These are phyloP conservation scores for Saccharomycopsis synnaedendra DNA, from an alignment of 805 yeast genomes.

Conservation along the genomic window DNA sequence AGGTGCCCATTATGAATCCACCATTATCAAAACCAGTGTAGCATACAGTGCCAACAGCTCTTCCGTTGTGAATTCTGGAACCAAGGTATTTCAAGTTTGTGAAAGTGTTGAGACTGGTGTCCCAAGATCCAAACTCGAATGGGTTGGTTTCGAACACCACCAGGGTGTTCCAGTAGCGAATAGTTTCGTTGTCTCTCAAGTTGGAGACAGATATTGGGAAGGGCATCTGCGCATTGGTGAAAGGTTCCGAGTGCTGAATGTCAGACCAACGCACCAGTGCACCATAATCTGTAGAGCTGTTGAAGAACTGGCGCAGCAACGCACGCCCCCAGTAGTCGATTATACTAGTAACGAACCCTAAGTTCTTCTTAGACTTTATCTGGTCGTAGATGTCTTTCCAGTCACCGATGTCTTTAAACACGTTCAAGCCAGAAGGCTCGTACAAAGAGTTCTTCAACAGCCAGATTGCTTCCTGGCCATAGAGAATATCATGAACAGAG, in stretches of 20 bases:
- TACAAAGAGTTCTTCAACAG: slow-evolving; percentile 49
- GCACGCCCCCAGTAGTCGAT: slow-evolving; percentile 62
- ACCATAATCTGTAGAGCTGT: slow-evolving; percentile 34
- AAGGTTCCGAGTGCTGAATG: slow-evolving; percentile 35
- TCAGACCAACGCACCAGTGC: slow-evolving; percentile 33
- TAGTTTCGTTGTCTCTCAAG: slow-evolving; percentile 22
- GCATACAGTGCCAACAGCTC: slow-evolving; percentile 37
- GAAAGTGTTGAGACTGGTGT: slow-evolving; percentile 57
- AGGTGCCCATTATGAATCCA: slow-evolving; percentile 74
- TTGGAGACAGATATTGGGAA: slow-evolving; percentile 35
- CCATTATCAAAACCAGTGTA: slow-evolving; percentile 65
- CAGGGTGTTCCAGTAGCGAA: slow-evolving; percentile 30
- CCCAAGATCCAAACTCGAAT: slow-evolving; percentile 81
- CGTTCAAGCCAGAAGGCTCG: slow-evolving; percentile 46
- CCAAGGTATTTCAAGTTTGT: slow-evolving; percentile 62
- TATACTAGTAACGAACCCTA: slow-evolving; percentile 43
- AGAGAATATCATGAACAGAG: slow-evolving; percentile 46
- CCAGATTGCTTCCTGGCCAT: slow-evolving; percentile 41
- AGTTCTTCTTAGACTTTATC: slow-evolving; percentile 31
- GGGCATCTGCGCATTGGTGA: slow-evolving; percentile 34
- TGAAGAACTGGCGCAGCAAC: slow-evolving; percentile 52
- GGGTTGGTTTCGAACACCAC: slow-evolving; percentile 57
- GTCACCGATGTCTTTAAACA: slow-evolving; percentile 21
- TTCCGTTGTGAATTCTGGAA: slow-evolving; percentile 51
- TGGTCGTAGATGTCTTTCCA: slow-evolving; percentile 31